Conservation (phyloP, 805 yeast genomes). For the Cyberlindnera petersonii region DNA sequence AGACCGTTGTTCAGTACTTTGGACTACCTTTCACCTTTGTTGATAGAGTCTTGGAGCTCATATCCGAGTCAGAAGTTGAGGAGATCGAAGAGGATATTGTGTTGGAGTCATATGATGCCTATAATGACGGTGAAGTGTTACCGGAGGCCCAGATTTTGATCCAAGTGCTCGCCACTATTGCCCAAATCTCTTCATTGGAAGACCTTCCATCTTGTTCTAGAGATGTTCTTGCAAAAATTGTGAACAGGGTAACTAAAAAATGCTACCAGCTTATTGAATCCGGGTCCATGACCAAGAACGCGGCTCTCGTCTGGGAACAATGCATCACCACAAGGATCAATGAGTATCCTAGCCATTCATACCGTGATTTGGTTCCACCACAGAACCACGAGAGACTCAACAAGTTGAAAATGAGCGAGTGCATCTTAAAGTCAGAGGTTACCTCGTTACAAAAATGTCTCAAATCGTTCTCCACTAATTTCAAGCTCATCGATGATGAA, state of each 20-base stretch:
- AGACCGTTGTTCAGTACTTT: conserved; percentile 35
- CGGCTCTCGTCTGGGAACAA: conserved; percentile 28
- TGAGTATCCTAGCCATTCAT: conserved; percentile 46
- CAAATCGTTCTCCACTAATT: conserved; percentile 27
- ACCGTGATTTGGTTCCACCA: conserved; percentile 24
- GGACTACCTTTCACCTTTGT: conserved; percentile 27
- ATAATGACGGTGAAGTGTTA: conserved; percentile 49
- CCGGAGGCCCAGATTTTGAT: conserved; percentile 55
- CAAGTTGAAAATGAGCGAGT: conserved; percentile 43
- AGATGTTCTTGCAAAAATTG: conserved; percentile 25
- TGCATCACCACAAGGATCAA: conserved; percentile 28
- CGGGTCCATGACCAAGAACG: conserved; percentile 41
- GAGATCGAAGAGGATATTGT: conserved; percentile 40
- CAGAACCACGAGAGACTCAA: conserved; percentile 15
- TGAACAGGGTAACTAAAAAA: conserved; percentile 53
- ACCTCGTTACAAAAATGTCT: conserved; percentile 42
- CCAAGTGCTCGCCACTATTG: conserved; percentile 44
- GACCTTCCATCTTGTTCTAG: background rate
- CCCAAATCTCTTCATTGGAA: conserved; percentile 23
- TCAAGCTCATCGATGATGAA: conserved; percentile 50
- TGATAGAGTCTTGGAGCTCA: conserved; percentile 31
- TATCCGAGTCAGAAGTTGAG: conserved; percentile 28
- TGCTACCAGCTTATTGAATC: conserved; percentile 54
- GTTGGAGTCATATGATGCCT: conserved; percentile 61
- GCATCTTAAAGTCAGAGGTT: conserved; percentile 55